phyloP scores from a whole-genome alignment of 495 filamentous ascomycete genomes.

The Glarea lozoyensis region DNA sequence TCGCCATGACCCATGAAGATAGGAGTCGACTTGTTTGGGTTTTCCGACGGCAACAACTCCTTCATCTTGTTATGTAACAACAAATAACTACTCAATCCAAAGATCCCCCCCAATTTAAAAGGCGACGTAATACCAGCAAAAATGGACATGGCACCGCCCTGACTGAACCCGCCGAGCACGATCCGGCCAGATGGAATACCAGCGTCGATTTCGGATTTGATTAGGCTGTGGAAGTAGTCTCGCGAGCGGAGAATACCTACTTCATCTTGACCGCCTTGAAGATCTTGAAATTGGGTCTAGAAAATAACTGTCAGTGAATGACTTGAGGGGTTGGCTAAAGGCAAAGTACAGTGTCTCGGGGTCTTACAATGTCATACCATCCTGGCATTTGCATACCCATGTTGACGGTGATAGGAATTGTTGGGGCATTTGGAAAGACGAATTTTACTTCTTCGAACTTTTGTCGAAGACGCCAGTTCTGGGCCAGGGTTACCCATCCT shows the following conservation, averaged over 20 bases:
- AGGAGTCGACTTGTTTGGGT: constrained; percentile 67
- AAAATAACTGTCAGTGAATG: background rate
- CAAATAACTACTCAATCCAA: constrained; percentile 78
- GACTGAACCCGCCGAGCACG: constrained; percentile 62
- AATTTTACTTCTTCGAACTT: constrained; percentile 88
- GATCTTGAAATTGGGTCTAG: constrained; percentile 17
- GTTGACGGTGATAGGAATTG: constrained; percentile 80
- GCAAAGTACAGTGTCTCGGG: constrained; percentile 12
- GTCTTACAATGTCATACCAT: constrained; percentile 82
- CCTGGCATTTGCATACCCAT: constrained; percentile 77
- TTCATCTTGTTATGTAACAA: constrained; percentile 63
- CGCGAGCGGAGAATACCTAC: constrained; percentile 63
- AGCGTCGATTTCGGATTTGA: constrained; percentile 72
- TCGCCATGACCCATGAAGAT: constrained; percentile 86
- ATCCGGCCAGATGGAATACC: constrained; percentile 79
- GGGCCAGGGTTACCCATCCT: constrained; percentile 71
- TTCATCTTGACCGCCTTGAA: constrained; percentile 56
- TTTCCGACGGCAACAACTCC: constrained; percentile 52
- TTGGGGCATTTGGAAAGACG: constrained; percentile 88
- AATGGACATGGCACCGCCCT: constrained; percentile 46
- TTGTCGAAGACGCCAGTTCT: constrained; percentile 78
- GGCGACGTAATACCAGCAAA: constrained; percentile 62
- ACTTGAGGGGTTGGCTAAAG: background rate
- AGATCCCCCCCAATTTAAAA: constrained; percentile 75
- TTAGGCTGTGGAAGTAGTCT: constrained; percentile 68